Conservation (phyloP, 495 filamentous ascomycete genomes). For the Penicillium longicatenatum region DNA sequence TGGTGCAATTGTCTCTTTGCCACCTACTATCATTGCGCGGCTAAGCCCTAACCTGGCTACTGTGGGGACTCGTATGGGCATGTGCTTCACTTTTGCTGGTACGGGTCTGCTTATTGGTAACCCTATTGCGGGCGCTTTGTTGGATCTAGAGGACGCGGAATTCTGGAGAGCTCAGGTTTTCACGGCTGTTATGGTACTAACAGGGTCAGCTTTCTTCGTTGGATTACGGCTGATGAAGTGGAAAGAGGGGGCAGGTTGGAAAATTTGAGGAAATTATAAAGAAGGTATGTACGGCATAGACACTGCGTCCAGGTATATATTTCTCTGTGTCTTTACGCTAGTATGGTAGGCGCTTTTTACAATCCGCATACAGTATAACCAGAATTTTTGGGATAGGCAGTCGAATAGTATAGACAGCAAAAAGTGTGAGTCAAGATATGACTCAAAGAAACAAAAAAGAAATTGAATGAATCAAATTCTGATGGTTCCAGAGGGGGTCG, state of each 20-base stretch:
- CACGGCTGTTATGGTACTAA: slow-evolving; percentile 7
- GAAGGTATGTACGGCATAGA: neutral
- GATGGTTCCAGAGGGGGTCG: neutral
- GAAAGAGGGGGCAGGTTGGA: slow-evolving; percentile 12
- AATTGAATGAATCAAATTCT: neutral
- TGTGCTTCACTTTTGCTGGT: slow-evolving; percentile 52
- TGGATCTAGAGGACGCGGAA: neutral
- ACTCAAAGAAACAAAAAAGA: neutral
- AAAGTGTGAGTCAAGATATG: neutral
- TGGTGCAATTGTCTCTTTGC: slow-evolving; percentile 39
- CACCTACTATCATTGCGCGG: slow-evolving; percentile 27
- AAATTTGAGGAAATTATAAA: neutral
- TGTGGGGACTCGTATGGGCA: slow-evolving; percentile 63
- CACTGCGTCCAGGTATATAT: neutral
- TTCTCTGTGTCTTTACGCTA: neutral
- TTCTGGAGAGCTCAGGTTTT: slow-evolving; percentile 19
- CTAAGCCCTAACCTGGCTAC: slow-evolving; percentile 44
- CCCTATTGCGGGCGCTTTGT: slow-evolving; percentile 60
- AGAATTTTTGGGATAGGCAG: neutral
- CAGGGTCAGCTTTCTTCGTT: slow-evolving; percentile 8
- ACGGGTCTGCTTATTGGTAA: slow-evolving; percentile 60
- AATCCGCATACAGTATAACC: neutral
- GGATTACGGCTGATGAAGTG: slow-evolving; percentile 4
- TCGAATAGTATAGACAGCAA: neutral
- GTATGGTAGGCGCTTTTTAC: neutral